These are phyloP conservation scores for Mycena rosella DNA, from an alignment of 768 basidiomycete species.

Conservation along the genomic window DNA sequence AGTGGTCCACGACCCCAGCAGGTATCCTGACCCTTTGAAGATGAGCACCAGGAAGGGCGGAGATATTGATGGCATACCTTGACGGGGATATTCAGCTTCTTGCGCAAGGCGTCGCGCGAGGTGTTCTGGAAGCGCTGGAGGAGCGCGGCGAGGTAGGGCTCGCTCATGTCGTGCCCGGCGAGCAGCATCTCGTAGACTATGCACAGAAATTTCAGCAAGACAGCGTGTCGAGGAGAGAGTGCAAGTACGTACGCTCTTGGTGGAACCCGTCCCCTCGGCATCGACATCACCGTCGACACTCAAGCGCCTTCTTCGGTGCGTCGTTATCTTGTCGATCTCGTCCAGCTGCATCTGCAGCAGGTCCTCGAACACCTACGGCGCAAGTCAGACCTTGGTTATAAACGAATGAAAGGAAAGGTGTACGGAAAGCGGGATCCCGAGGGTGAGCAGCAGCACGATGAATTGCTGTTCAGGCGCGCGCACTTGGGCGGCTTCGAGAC, in stretches of 20 bases:
- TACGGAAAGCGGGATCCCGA: conserved; percentile 27
- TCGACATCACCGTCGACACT: conserved; percentile 37
- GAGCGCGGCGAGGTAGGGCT: conserved; percentile 37
- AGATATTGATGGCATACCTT: conserved; percentile 21
- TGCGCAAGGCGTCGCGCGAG: conserved; percentile 28
- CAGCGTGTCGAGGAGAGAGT: background rate
- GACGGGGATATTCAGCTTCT: conserved; percentile 38
- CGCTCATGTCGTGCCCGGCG: conserved; percentile 39
- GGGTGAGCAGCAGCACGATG: conserved; percentile 37
- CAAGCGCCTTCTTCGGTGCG: conserved; percentile 30
- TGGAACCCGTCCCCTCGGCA: conserved; percentile 28
- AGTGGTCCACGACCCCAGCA: conserved; percentile 41
- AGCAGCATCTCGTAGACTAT: conserved; percentile 39
- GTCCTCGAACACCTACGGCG: conserved; percentile 28
- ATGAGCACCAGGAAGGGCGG: background rate
- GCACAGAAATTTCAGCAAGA: background rate
- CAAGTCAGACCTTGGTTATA: background rate
- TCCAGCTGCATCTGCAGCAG: conserved; percentile 34
- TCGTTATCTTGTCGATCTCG: conserved; percentile 30
- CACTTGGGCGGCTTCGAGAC: conserved; percentile 27
- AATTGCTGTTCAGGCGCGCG: conserved; percentile 39
- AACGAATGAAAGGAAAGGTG: background rate
- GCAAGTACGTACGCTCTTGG: conserved; percentile 31
- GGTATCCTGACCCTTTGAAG: conserved; percentile 31
- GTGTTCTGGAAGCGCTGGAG: conserved; percentile 34